phyloP scores from a whole-genome alignment of 1,284 basidiomycete species.

The Apiotrichum sp. region DNA sequence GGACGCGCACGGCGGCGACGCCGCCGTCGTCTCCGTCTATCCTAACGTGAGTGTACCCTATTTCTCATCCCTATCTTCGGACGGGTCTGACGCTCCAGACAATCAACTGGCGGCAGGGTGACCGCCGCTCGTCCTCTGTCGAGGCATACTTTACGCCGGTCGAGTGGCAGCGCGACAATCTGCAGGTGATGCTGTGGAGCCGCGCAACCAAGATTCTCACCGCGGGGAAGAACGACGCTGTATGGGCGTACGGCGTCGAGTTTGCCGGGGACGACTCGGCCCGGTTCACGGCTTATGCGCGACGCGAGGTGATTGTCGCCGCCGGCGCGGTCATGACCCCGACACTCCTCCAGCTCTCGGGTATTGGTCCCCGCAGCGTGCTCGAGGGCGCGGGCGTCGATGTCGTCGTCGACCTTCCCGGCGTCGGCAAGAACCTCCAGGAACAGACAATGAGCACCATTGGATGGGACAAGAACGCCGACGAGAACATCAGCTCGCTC shows the following conservation, averaged over 20 bases:
- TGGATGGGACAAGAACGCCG: slow-evolving; percentile 22
- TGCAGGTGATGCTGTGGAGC: slow-evolving; percentile 55
- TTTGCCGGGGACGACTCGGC: slow-evolving; percentile 49
- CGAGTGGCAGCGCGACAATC: slow-evolving; percentile 52
- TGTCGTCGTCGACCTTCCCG: slow-evolving; percentile 52
- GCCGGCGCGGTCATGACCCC: slow-evolving; percentile 61
- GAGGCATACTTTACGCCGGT: slow-evolving; percentile 50
- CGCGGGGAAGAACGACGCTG: slow-evolving; percentile 42
- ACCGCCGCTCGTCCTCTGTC: slow-evolving; percentile 48
- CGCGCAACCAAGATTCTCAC: slow-evolving; percentile 58
- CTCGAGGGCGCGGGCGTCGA: slow-evolving; percentile 55
- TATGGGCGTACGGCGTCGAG: slow-evolving; percentile 56
- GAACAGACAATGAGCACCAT: slow-evolving; percentile 53
- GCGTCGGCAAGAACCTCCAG: slow-evolving; percentile 66
- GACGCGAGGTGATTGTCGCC: slow-evolving; percentile 50
- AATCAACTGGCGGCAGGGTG: slow-evolving; percentile 40
- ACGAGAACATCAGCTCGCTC: slow-evolving; percentile 17
- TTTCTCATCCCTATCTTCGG: no score
- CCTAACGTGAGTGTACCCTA: slow-evolving; percentile 12
- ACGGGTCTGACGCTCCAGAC: slow-evolving; percentile 22
- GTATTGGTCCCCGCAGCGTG: slow-evolving; percentile 60
- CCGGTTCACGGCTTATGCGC: slow-evolving; percentile 50
- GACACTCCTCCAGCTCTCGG: slow-evolving; percentile 62
- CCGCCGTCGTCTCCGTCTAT: slow-evolving; percentile 55
- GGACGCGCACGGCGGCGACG: slow-evolving; percentile 56